Evolutionary conservation across 305 asterid genomes (phyloP).

Genomic region (Plantago coronopus): DNA sequence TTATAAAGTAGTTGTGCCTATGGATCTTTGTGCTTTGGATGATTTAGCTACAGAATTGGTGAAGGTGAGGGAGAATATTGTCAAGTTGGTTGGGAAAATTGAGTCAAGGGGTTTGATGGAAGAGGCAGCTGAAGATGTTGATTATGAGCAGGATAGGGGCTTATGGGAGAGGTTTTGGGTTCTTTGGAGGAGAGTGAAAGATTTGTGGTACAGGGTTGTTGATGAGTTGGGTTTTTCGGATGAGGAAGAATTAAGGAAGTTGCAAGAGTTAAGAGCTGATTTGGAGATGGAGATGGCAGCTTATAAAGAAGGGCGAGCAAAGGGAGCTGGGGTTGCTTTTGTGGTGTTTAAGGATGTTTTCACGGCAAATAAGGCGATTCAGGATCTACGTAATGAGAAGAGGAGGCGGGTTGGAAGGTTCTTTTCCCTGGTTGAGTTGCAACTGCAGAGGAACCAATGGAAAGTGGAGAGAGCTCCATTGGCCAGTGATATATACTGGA

Average conservation of each 20-base stretch:
- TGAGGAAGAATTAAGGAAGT: slow-evolving; percentile 80
- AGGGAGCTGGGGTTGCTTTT: slow-evolving; percentile 94
- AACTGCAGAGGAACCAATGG: slow-evolving; percentile 96
- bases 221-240: slow-evolving; percentile 81
- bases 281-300: slow-evolving; percentile 99
- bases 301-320: slow-evolving; percentile 94
- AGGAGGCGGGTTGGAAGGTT: slow-evolving; percentile 81
- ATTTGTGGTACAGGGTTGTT: slow-evolving; percentile 52
- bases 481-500: slow-evolving; percentile 97
- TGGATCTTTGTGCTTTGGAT: slow-evolving; percentile 96
- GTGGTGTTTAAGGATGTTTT: slow-evolving; percentile 95
- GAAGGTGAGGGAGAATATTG: slow-evolving; percentile 71
- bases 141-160: slow-evolving; percentile 26
- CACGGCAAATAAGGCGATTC: slow-evolving; percentile 87
- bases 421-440: slow-evolving; percentile 82
- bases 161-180: slow-evolving; percentile 34
- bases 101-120: slow-evolving; percentile 57
- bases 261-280: slow-evolving; percentile 93
- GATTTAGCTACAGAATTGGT: slow-evolving; percentile 89
- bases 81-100: slow-evolving; percentile 65
- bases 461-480: slow-evolving; percentile 96
- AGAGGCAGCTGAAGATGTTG: slow-evolving; percentile 37
- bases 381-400: slow-evolving; percentile 83
- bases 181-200: slow-evolving; percentile 56
- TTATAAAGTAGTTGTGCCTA: slow-evolving; percentile 74